phyloP scores from a whole-genome alignment of 129 eudicot species.

The Mikania micrantha region DNA sequence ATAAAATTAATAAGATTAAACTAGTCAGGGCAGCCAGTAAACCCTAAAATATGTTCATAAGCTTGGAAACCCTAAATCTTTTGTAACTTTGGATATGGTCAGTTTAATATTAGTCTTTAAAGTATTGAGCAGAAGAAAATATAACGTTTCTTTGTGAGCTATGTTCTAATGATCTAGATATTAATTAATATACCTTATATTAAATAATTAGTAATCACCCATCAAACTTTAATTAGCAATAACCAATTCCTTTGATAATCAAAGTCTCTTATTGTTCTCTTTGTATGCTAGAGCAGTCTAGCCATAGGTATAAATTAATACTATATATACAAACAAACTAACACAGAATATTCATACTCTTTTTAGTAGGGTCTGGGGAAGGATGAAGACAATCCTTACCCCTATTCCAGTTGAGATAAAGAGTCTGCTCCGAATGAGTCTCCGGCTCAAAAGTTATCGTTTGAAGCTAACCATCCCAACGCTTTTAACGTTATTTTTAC shows the following conservation, averaged over 20 bases:
- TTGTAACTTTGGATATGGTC: constrained; percentile 39
- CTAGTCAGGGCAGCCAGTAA: constrained; percentile 40
- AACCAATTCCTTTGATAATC: neutral
- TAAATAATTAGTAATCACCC: neutral
- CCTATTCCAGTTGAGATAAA: too few species aligned
- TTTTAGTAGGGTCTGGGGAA: too few species aligned
- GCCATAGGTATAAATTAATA: constrained; percentile 7
- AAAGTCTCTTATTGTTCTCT: neutral
- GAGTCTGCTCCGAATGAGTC: too few species aligned
- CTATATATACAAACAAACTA: too few species aligned
- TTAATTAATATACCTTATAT: constrained; percentile 6
- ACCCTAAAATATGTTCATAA: constrained; percentile 54
- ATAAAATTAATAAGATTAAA: constrained; percentile 28
- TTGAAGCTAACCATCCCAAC: too few species aligned
- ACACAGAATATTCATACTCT: too few species aligned
- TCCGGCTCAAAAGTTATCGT: too few species aligned
- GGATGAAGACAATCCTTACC: too few species aligned
- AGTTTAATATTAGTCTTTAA: constrained; percentile 22
- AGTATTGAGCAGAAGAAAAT: constrained; percentile 8
- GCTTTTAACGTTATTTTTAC: too few species aligned
- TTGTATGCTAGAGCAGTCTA: constrained; percentile 9
- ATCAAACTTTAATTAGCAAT: neutral
- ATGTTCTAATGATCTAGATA: constrained; percentile 10
- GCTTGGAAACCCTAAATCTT: constrained; percentile 43
- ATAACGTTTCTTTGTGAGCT: constrained; percentile 17